Evolutionary conservation across 2,329 filamentous ascomycete genomes (phyloP).

Genomic region (Seiridium cupressi): DNA sequence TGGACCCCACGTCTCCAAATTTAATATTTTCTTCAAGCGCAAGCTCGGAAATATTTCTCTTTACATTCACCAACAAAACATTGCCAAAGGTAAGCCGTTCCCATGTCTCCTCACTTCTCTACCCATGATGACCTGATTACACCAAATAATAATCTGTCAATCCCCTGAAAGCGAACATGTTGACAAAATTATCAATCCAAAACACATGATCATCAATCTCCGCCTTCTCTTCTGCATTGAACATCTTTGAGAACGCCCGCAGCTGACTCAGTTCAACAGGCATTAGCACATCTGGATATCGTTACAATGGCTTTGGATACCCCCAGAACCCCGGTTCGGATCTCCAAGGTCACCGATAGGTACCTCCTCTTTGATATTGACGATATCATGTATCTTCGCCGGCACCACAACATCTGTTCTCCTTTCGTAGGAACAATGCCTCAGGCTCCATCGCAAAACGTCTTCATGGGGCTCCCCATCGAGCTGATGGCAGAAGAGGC

Average conservation of each 20-base stretch:
- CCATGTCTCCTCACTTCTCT: background rate
- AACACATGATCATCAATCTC: constrained; percentile 40
- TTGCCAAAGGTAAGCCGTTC: constrained; percentile 21
- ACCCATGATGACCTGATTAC: constrained; percentile 55
- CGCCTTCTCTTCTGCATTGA: constrained; percentile 16
- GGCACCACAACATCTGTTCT: constrained; percentile 79
- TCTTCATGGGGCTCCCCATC: constrained; percentile 85
- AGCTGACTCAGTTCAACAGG: background rate
- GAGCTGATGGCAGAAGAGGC: constrained; percentile 92
- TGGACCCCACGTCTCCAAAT: constrained; percentile 5
- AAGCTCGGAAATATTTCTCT: background rate
- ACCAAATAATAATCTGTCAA: constrained; percentile 72
- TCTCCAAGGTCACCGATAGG: constrained; percentile 75
- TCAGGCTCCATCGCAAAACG: constrained; percentile 90
- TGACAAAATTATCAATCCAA: constrained; percentile 47
- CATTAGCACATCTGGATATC: background rate
- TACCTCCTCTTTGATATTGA: constrained; percentile 90
- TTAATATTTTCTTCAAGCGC: background rate
- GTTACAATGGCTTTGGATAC: background rate
- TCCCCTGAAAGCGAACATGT: constrained; percentile 67
- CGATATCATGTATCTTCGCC: constrained; percentile 73
- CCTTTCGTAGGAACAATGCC: constrained; percentile 85
- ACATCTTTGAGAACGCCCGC: background rate
- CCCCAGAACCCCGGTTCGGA: constrained; percentile 56
- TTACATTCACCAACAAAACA: constrained; percentile 13